Percentiles rank a stretch among this genome's conserved stretches.
These are phyloP conservation scores for Clonostachys rosea DNA, from an alignment of 2,329 filamentous ascomycete species.

Conservation along the genomic window DNA sequence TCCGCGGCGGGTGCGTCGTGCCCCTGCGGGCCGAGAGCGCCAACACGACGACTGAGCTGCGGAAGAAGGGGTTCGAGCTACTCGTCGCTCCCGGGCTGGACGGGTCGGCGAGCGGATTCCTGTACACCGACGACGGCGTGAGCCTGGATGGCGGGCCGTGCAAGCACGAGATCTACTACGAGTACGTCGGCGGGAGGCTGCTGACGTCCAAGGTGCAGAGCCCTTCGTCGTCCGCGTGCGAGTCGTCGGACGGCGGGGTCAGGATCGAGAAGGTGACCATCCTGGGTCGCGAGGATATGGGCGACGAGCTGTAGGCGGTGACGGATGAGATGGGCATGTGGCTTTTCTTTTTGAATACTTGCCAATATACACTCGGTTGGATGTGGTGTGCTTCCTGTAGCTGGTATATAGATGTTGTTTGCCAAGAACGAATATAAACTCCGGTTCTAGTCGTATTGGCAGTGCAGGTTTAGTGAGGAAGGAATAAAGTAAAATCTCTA, in stretches of 20 bases:
- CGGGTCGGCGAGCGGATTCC: constrained; percentile 56
- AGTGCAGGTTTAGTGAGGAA: too few relatives aligned
- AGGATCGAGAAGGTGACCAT: constrained; percentile 41
- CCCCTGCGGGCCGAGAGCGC: constrained; percentile 47
- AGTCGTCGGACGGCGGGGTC: constrained; percentile 31
- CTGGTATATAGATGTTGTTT: too few relatives aligned
- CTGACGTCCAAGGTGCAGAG: constrained; percentile 14
- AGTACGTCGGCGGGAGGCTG: constrained; percentile 33
- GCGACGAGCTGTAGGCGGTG: neutral
- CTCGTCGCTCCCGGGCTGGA: constrained; percentile 59
- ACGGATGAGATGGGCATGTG: too few relatives aligned
- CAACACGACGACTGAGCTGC: constrained; percentile 58
- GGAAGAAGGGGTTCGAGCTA: constrained; percentile 62
- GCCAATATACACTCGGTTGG: too few relatives aligned
- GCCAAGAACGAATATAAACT: too few relatives aligned
- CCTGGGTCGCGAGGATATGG: constrained; percentile 22
- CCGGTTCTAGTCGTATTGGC: too few relatives aligned
- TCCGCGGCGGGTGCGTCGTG: constrained; percentile 59
- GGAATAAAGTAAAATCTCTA: too few relatives aligned
- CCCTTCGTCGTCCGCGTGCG: too few relatives aligned
- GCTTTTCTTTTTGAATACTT: too few relatives aligned
- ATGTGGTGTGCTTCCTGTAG: too few relatives aligned
- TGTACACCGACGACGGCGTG: constrained; percentile 75
- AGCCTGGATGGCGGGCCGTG: constrained; percentile 47
- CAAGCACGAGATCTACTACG: constrained; percentile 53